Evolutionary conservation across 1,284 basidiomycete species (phyloP).

Genomic region (Moniliophthora roreri): DNA sequence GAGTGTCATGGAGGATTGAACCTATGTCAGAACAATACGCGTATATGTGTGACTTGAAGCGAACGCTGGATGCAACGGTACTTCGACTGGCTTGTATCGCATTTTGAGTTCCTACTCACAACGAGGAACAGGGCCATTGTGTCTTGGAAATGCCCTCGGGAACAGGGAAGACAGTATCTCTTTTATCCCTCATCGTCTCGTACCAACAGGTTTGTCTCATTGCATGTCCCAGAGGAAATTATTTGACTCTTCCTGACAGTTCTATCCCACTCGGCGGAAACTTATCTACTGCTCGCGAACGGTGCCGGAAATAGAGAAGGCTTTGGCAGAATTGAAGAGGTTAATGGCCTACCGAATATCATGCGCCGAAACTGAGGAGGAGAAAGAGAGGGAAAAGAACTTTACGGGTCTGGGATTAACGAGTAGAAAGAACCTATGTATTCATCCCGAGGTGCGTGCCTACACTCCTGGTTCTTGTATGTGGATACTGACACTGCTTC

Average conservation of each 20-base stretch:
- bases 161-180: constrained; percentile 97
- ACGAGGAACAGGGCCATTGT: constrained; percentile 81
- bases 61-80: constrained; percentile 91
- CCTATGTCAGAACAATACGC: constrained; percentile 85
- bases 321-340: constrained; percentile 92
- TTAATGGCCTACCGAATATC: constrained; percentile 88
- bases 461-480: background rate
- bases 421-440: constrained; percentile 95
- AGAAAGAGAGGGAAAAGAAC: constrained; percentile 76
- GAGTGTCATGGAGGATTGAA: constrained; percentile 10
- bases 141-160: constrained; percentile 99
- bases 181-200: constrained; percentile 94
- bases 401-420: constrained; percentile 94
- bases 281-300: constrained; percentile 99
- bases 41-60: constrained; percentile 98
- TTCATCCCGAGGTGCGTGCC: constrained; percentile 85
- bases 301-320: constrained; percentile 99
- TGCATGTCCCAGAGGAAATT: background rate
- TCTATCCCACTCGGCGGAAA: constrained; percentile 90
- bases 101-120: constrained; percentile 2
- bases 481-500: background rate
- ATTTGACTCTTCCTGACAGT: constrained; percentile 45
- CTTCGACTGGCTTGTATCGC: constrained; percentile 8
- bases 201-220: constrained; percentile 87
- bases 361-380: constrained; percentile 70